Base-by-base conservation (phyloP, 352 stramenopile genomes). In the Blastocystis hominis region DNA sequence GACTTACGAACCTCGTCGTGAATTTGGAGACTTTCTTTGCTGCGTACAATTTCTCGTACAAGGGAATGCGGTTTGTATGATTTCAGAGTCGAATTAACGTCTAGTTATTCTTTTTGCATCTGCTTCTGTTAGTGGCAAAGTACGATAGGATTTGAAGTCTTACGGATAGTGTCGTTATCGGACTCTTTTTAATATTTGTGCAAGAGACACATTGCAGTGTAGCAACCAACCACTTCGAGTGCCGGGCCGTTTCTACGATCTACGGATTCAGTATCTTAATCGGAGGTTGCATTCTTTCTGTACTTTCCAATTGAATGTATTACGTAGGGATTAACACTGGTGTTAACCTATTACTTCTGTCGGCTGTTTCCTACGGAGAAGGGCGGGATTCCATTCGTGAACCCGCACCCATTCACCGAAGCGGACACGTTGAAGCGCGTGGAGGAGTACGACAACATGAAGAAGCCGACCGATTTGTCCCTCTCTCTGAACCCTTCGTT, bases 21-120 rank as follows among this genome's bases (percentile, higher is more conserved):
- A 78, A 46, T 78, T 61, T 78, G 68, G 68, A 78, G n/a, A 38
- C 47, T 30, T 78, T 78, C 42, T 78, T 78, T 62, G 10, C 68
- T 2, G 68, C 68, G 1, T 59, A 53, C 40, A 78, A 78, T 30
- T 78, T 78, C 40, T 46, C 20, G 62, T 78, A 46, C 42, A 78
- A 78, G 44, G 68, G 62, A 55, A 20, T 78, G 36, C 68, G 40
- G 2, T 56, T 55, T 24, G 68, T 78, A 61, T 3, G 34, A 17
- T 38, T 78, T 1, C 3, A 36, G 20, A 2, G 1, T 30, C 13
- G 5, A 42, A 38, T 6, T 78, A 38, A 78, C 3, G 34, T 55
- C 42, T 78, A 78, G 68, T 78, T 78, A 38, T 44, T 78, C 40
- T 24, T 38, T n/a, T 30, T 78, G 1, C 42, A 50, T 40, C n/a